Conservation (phyloP, 2,329 filamentous ascomycete species). For the Fusarium foetens region DNA sequence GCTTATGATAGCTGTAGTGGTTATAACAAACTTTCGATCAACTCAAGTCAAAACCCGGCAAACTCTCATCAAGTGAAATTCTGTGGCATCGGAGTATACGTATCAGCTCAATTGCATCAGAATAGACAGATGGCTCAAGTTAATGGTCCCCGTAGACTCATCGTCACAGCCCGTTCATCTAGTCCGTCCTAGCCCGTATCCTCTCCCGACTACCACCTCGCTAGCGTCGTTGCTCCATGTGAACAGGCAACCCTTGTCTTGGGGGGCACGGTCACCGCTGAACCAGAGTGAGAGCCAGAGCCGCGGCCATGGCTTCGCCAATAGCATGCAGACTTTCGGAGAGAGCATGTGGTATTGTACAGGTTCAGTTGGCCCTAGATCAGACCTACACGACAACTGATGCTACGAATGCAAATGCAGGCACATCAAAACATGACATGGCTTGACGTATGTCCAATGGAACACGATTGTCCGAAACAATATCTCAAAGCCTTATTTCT, state of each 20-base stretch:
- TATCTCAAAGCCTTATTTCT: slow-evolving; percentile 14
- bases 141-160: slow-evolving; percentile 15
- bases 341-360: not conserved
- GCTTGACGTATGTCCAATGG: slow-evolving; percentile 3
- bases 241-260: slow-evolving; percentile 29
- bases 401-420: not conserved
- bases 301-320: slow-evolving; percentile 10
- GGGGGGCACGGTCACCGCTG: slow-evolving; percentile 14
- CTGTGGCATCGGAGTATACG: not conserved
- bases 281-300: slow-evolving; percentile 24
- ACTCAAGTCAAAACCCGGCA: not conserved
- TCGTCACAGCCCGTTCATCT: slow-evolving; percentile 21
- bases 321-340: not conserved
- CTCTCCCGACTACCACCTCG: slow-evolving; percentile 33
- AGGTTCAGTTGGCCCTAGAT: slow-evolving; percentile 37
- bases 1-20: not conserved
- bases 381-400: slow-evolving; percentile 1
- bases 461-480: slow-evolving; percentile 22
- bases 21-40: not conserved
- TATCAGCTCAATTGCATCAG: not conserved
- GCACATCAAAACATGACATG: slow-evolving; percentile 7
- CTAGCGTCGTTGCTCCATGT: slow-evolving; percentile 31
- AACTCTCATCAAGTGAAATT: not conserved
- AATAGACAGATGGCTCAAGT: not conserved
- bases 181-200: slow-evolving; percentile 24